A percentile compares a stretch with the other conserved stretches of the same genome.
phyloP scores from a whole-genome alignment of 1,139 yeast species.

The Meyerozyma elateridarum region DNA sequence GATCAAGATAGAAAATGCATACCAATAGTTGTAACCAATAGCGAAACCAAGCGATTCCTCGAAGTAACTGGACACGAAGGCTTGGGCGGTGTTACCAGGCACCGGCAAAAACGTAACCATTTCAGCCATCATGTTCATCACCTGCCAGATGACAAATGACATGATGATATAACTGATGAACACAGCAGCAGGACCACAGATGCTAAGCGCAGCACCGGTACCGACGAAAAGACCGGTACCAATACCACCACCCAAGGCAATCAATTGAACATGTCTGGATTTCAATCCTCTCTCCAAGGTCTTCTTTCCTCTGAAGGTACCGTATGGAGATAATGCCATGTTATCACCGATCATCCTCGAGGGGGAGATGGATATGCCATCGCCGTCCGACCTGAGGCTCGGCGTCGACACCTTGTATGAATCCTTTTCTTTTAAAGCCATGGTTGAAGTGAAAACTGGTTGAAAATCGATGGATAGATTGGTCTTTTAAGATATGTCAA shows the following conservation, averaged over 20 bases:
- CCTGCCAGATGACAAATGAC: constrained; percentile 48
- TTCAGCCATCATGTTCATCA: constrained; percentile 58
- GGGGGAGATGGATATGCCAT: not conserved
- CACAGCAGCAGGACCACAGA: constrained; percentile 50
- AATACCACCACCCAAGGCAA: constrained; percentile 38
- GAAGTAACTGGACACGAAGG: constrained; percentile 33
- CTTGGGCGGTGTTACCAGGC: constrained; percentile 36
- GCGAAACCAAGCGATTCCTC: constrained; percentile 42
- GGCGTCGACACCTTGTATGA: constrained; percentile 3
- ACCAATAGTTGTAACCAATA: constrained; percentile 46
- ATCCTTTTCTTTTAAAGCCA: constrained; percentile 1
- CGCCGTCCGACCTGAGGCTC: constrained; percentile 3
- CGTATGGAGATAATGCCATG: constrained; percentile 2
- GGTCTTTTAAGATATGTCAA: not conserved
- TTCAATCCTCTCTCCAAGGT: constrained; percentile 32
- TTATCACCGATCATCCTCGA: constrained; percentile 3
- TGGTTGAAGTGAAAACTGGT: not conserved
- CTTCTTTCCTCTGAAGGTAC: constrained; percentile 1
- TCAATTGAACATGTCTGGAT: constrained; percentile 34
- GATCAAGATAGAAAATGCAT: constrained; percentile 44
- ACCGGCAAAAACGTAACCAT: constrained; percentile 57
- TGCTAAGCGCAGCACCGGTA: constrained; percentile 40
- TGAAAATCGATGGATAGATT: too few species aligned
- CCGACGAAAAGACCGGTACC: constrained; percentile 45
- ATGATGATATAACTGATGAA: constrained; percentile 44